Evolutionary conservation across 768 basidiomycete species (phyloP), one percentile per base, ranked within the genome.

Genomic region (Chlorophyllum brunneum): DNA sequence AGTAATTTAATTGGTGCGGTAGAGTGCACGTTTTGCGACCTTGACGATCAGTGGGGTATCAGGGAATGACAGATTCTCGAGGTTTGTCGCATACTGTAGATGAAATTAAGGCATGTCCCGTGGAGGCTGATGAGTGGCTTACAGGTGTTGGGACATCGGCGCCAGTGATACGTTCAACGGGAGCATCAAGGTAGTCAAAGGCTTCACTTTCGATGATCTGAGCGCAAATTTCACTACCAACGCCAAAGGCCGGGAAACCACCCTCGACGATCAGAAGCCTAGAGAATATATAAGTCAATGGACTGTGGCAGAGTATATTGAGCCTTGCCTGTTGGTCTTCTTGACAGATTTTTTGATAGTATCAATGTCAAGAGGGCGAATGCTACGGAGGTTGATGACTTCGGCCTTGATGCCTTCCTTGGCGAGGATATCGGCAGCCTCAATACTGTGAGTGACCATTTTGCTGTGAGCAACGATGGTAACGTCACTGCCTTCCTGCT

Each of bases 391-490:
- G 79, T 99, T 99, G 78, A 99, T 86, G 61, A 99, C 92, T 73
- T 99, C 97, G 22, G 93, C 95, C 67, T 91, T 90, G 75, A 99
- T 86, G 29, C 93, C 95, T 72, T 98, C 95, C 77, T 98, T 95
- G 58, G 88, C 92, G 20, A 99, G 79, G 30, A 76, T 72, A 51
- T 95, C 95, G 9, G 97, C 97, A 33, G 97, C 95, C 69, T 98
- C 95, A 55, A 99, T 70, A 63, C 86, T 85, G 74, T 94, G 92
- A 1, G 89, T 84, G 54, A 99, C 97, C 94, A 95, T 95, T 71
- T 94, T 95, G 72, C 91, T 93, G 79, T 98, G 97, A 16, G 92
- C 95, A 55, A 99, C 95, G 54, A 99, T 81, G 50, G 97, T 99
- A 58, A 99, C 73, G 67, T 99, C 97, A 57, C 79, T 82, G 51